Conservation (phyloP, 2,329 filamentous ascomycete species). For the Colletotrichum limetticola region DNA sequence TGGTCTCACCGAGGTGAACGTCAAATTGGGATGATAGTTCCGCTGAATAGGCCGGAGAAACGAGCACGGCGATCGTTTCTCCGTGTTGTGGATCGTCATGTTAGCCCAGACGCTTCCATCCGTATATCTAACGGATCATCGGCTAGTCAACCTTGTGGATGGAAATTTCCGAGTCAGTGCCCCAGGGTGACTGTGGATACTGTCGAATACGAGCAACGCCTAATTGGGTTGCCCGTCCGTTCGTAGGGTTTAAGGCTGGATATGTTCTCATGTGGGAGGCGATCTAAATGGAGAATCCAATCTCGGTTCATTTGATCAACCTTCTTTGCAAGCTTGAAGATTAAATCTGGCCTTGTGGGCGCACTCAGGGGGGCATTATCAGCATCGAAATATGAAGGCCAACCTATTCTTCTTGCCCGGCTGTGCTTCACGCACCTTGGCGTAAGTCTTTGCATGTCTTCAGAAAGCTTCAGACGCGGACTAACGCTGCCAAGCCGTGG, state of each 20-base stretch:
- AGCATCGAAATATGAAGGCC: not conserved
- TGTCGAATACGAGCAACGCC: not conserved
- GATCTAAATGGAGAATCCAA: slow-evolving; percentile 1
- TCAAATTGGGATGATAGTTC: no score
- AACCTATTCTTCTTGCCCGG: not conserved
- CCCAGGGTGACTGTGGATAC: not conserved
- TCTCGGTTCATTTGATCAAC: slow-evolving; percentile 22
- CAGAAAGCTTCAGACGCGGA: not conserved
- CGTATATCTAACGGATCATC: not conserved
- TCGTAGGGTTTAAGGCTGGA: slow-evolving; percentile 14
- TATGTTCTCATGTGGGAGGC: not conserved
- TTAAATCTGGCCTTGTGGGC: not conserved
- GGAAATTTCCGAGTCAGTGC: not conserved
- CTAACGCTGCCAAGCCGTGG: not conserved
- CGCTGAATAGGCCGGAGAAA: no score
- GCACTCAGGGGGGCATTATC: not conserved
- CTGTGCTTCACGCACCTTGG: not conserved
- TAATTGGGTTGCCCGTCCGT: not conserved
- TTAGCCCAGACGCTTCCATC: no score
- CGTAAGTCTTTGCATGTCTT: not conserved
- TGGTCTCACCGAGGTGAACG: no score
- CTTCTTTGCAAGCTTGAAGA: not conserved
- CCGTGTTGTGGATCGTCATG: no score
- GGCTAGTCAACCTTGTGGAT: not conserved
- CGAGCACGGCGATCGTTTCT: no score